Base-by-base conservation (phyloP, 2,329 filamentous ascomycete species). In the Dothideomycetes sp. region DNA sequence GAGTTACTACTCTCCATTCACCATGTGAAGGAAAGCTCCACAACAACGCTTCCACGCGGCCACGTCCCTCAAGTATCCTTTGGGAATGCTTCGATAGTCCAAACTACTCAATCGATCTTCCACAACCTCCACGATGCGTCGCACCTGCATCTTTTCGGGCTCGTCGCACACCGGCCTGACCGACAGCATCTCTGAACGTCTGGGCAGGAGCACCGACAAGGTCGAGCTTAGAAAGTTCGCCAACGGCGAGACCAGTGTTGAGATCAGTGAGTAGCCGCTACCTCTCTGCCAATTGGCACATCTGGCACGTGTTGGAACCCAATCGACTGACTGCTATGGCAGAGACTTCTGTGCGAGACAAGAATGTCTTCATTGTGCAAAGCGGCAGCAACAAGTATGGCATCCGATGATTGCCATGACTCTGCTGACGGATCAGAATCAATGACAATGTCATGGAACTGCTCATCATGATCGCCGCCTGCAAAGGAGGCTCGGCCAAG, bases 381-480 rank as follows among this genome's bases (percentile, higher is more conserved):
- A 96, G 89, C 48, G 91, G 91, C 50, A 95, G 91, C 66, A 74
- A 79, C 59, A 86, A 83, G 68, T 70, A 59, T 35, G 64, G 53
- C 36, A 22, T 24, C 39, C 31, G 34, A 29, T 39, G 40, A 42
- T 34, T 36, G 33, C 34, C 31, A 7, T n/a, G 6, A 48, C 47
- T 46, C 46, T 40, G 45, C 51, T 58, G 52, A 59, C 51, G 42
- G 44, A 27, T 45, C 58, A 69, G 66, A 67, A 94, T 95, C 73
- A 98, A 98, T 63, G 91, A 98, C 67, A 93, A 86, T 57, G 87
- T 98, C 59, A 95, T 98, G 87, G 91, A 98, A 72, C 75, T 98
- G 59, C 76, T 98, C 59, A 96, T 98, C 64, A 94, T 98, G 85
- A 95, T 96, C 55, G 91, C 85, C 50, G 91, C 91, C 52, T 98